Conservation (phyloP, 768 basidiomycete genomes). For the Pholiota conissans region DNA sequence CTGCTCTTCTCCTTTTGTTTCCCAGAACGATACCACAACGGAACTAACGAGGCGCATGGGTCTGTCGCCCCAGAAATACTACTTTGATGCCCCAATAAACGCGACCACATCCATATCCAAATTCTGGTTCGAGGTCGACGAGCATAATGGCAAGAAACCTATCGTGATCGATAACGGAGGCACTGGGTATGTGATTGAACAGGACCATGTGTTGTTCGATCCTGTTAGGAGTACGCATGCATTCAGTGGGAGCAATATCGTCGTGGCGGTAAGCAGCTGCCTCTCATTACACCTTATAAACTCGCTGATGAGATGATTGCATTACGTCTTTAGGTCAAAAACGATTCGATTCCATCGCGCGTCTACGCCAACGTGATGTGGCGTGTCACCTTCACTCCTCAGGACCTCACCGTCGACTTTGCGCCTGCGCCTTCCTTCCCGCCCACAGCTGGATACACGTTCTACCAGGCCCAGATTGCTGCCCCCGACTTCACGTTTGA, state of each 20-base stretch:
- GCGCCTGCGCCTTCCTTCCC: neutral
- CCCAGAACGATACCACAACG: neutral
- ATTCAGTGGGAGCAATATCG: neutral
- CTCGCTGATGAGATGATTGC: neutral
- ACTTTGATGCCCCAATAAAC: constrained; percentile 32
- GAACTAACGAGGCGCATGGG: constrained; percentile 11
- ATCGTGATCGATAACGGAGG: constrained; percentile 1
- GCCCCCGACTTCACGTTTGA: neutral
- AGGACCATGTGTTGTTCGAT: constrained; percentile 6
- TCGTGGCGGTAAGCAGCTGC: constrained; percentile 1
- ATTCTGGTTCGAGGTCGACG: constrained; percentile 37
- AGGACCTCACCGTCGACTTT: neutral
- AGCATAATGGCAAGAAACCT: neutral
- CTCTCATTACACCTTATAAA: too few species aligned
- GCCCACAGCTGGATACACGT: neutral
- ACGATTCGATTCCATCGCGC: neutral
- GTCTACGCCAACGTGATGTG: neutral
- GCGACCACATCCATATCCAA: constrained; percentile 31
- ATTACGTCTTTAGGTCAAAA: neutral
- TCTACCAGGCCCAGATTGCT: neutral
- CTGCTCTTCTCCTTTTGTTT: constrained; percentile 4
- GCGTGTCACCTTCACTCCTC: neutral
- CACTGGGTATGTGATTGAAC: constrained; percentile 1
- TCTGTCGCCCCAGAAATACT: constrained; percentile 28
- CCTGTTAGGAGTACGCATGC: neutral